Percentiles rank a stretch among this genome's conserved stretches.
Conservation (phyloP, 1,284 basidiomycete species). For the Apiotrichum laibachii region DNA sequence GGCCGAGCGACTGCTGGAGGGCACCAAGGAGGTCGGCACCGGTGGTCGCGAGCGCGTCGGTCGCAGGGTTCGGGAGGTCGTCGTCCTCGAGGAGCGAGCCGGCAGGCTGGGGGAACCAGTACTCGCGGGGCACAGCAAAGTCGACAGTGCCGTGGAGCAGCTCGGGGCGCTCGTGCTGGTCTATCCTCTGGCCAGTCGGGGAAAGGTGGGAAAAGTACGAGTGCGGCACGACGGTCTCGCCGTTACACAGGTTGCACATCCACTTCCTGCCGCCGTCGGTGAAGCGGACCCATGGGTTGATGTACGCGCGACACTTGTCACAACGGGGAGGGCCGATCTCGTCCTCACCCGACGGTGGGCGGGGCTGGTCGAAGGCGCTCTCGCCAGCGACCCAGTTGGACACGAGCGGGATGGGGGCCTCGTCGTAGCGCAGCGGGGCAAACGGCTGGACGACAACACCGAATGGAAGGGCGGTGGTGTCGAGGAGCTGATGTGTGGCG, state of each 20-base stretch:
- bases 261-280: conserved; percentile 79
- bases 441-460: conserved; percentile 88
- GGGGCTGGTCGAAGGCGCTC: conserved; percentile 61
- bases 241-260: conserved; percentile 88
- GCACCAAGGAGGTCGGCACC: conserved; percentile 46
- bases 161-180: conserved; percentile 80
- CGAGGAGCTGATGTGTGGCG: conserved; percentile 71
- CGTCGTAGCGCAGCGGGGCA: conserved; percentile 73
- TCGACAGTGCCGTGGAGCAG: conserved; percentile 89
- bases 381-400: conserved; percentile 48
- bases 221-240: conserved; percentile 74
- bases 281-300: conserved; percentile 94
- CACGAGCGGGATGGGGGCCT: conserved; percentile 77
- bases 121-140: conserved; percentile 78
- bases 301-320: conserved; percentile 79
- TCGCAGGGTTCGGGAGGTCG: conserved; percentile 51
- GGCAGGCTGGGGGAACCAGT: conserved; percentile 70
- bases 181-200: conserved; percentile 73
- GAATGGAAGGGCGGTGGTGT: conserved; percentile 79
- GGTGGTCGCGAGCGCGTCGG: conserved; percentile 42
- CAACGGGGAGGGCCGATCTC: conserved; percentile 79
- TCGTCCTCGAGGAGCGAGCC: conserved; percentile 57
- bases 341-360: conserved; percentile 59
- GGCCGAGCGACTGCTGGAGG: conserved; percentile 42
- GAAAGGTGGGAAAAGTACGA: conserved; percentile 88